phyloP scores from a whole-genome alignment of 257 asterid species.

The Eucommia ulmoides region DNA sequence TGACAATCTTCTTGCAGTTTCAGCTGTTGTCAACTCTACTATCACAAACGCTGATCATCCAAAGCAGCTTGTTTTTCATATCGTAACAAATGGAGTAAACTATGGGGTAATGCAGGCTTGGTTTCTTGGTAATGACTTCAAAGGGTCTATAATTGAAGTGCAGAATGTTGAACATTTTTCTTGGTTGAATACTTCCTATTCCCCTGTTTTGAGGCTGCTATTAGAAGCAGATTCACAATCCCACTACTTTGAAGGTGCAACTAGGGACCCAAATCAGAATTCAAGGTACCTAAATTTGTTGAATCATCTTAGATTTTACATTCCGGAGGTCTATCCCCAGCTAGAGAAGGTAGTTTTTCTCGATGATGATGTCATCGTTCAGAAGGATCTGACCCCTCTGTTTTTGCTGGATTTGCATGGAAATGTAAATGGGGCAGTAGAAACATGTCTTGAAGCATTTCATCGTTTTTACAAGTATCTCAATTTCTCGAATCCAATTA shows the following conservation, averaged over 20 bases:
- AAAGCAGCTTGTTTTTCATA: slow-evolving; percentile 2
- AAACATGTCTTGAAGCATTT: slow-evolving; percentile 3
- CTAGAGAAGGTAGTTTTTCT: slow-evolving; percentile 1
- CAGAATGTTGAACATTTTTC: neutral
- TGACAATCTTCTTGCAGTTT: neutral
- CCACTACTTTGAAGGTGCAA: neutral
- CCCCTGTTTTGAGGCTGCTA: neutral
- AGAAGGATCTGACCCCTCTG: slow-evolving; percentile 2
- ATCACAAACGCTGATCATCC: neutral
- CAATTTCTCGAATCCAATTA: neutral
- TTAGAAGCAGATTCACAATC: neutral
- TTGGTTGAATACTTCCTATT: slow-evolving; percentile 1
- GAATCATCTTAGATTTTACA: neutral
- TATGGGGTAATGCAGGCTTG: slow-evolving; percentile 4
- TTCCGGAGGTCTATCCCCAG: neutral
- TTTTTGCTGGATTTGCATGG: neutral
- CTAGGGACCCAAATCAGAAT: neutral
- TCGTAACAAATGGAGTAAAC: slow-evolving; percentile 1
- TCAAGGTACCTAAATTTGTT: neutral
- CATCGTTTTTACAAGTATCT: slow-evolving; percentile 1
- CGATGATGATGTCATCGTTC: neutral
- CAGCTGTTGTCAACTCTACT: neutral
- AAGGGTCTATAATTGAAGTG: slow-evolving; percentile 1
- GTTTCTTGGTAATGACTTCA: slow-evolving; percentile 1
- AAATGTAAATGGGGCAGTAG: slow-evolving; percentile 2